Evolutionary conservation across 2,329 filamentous ascomycete genomes (phyloP), one percentile per base, ranked within the genome.

Genomic region (Hypoxylon sp.): DNA sequence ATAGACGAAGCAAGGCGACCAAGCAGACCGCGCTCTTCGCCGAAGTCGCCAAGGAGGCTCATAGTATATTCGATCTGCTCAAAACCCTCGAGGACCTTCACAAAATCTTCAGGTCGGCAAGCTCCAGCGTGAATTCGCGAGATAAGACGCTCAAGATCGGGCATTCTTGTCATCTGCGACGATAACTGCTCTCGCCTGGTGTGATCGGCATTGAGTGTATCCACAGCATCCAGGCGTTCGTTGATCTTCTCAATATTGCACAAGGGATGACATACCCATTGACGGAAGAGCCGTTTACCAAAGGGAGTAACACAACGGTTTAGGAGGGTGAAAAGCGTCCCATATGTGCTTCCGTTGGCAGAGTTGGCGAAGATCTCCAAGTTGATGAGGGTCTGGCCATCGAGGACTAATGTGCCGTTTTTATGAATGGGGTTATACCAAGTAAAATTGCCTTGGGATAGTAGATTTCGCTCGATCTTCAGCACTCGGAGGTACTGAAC

Each of bases 61-160:
- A 96, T 90, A 1, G 92, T 96, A 69, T 96, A 94, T 57, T 97
- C 91, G 34, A 99, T 97, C 71, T 97, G 93, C 74, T 97, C 94
- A 63, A 97, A 99, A 0, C 94, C 94, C 70, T 97, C 92, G 0
- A 99, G 78, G 0, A 97, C 93, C 36, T 87, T 89, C 34, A 97
- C 85, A 69, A 99, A 99, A 68, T 99, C 94, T 48, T 94, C 89
- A 0, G 91, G 83, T 66, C 86, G 90, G 74, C 92, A 97, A n/a
- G 85, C 85, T 0, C 90, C 90, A 1, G 94, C 94, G 65, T 99
- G 94, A 7, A 99, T 88, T 6, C 94, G 88, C 17, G 94, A 99
- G 44, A 97, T 95, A 34, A 97, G 81, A 27, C 94, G 83, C 71
- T 99, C 94, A 7, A 99, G 79, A 70, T 99, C 94, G 2, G 94